Evolutionary conservation across 345 rosid genomes (phyloP).

Genomic region (Acer campestre): DNA sequence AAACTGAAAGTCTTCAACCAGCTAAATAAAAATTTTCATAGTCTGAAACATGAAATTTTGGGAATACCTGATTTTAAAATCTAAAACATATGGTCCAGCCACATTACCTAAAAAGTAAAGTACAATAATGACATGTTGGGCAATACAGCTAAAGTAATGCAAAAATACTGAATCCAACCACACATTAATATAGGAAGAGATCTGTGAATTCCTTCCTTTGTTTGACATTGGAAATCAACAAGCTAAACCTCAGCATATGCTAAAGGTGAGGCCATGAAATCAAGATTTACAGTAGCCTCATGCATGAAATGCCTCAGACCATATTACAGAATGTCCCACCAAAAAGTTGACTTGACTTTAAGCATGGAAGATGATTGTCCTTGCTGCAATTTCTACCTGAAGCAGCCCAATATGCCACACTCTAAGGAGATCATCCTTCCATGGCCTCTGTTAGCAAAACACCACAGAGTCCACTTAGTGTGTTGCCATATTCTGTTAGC

Average conservation of each 20-base stretch:
- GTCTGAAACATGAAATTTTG: not conserved
- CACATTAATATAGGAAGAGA: not conserved
- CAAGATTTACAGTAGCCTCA: not conserved
- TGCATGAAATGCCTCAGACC: not conserved
- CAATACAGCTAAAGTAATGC: not conserved
- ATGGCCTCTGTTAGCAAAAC: not conserved
- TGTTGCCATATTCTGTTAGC: not conserved
- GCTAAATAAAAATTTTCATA: not conserved
- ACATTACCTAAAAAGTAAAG: not conserved
- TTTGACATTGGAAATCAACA: not conserved
- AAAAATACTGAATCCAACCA: not conserved
- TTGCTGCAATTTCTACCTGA: too few relatives aligned
- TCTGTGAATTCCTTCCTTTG: not conserved
- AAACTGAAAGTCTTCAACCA: constrained; percentile 1
- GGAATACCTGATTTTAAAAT: not conserved
- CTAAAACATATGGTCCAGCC: not conserved
- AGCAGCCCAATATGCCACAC: not conserved
- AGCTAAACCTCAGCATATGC: not conserved
- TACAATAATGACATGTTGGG: not conserved
- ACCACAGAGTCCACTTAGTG: not conserved
- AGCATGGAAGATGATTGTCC: not conserved
- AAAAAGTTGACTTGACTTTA: not conserved
- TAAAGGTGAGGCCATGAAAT: not conserved
- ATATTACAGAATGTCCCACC: not conserved
- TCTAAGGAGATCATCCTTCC: not conserved